Base-by-base conservation (phyloP, 164 flowering plant genomes). In the Umbilicus rupestris region DNA sequence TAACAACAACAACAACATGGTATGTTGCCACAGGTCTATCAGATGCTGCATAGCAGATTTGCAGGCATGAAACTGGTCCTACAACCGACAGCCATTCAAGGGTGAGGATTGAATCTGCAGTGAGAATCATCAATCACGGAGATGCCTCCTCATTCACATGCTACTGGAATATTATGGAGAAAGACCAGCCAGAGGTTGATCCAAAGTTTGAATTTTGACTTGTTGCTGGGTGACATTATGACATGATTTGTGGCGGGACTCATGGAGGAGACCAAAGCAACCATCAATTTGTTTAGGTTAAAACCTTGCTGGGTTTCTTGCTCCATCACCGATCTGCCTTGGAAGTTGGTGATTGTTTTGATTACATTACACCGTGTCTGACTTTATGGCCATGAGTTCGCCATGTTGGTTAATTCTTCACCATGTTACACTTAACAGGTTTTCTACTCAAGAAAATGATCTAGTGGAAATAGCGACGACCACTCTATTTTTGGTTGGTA, bases 41-140 rank as follows among this genome's bases (percentile, higher is more conserved):
- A 50, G 57, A 15, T 45, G 16, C 49, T 45, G 49, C 45, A n/a
- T n/a, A n/a, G 24, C 29, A 50, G 57, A 17, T 12, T 2, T 44
- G 47, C 57, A 50, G 28, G 22, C 9, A 20, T 50, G 29, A 50
- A 22, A 24, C 22, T 7, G 57, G 57, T 50, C 60, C 60, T 24
- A 55, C 60, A 55, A 55, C 60, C 60, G 60, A 55, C 60, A 11
- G 16, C 11, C 7, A 26, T 55, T 52, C 17, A 55, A 55, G 60
- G 60, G 60, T 55, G 33, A 24, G 19, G 60, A 55, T 55, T 55
- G 16, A 55, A 55, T 55, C 60, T 26, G 60, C 24, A 30, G 29
- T 11, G 5, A 22, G 60, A 55, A 55, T 55, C 60, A 55, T 55
- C 60, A 55, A 55, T 55, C 60, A 55, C 60, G 60, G 60, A 55